Evolutionary conservation across 495 filamentous ascomycete species (phyloP).

Genomic region (Penicillium macrosclerotiorum): DNA sequence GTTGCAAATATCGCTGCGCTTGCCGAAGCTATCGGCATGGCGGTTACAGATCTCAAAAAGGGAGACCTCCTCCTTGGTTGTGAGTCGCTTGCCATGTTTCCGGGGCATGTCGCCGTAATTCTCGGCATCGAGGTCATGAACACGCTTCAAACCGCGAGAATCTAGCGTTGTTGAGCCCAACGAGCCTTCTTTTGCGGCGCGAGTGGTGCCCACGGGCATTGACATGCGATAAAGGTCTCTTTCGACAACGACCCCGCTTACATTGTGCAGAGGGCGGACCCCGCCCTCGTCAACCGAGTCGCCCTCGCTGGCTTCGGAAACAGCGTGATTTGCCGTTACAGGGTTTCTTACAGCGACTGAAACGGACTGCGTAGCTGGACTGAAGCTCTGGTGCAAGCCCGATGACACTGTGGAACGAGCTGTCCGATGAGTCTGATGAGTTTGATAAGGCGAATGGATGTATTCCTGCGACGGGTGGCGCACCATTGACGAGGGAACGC

Average conservation of each 20-base stretch:
- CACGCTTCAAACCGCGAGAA: slow-evolving; percentile 16
- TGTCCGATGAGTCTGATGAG: not conserved
- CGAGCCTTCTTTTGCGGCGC: not conserved
- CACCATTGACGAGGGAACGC: not conserved
- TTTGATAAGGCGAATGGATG: slow-evolving; percentile 3
- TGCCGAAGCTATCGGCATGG: slow-evolving; percentile 38
- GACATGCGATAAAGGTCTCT: slow-evolving; percentile 7
- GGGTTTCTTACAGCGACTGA: slow-evolving; percentile 3
- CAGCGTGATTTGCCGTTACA: not conserved
- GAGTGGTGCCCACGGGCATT: slow-evolving; percentile 4
- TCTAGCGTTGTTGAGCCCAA: not conserved
- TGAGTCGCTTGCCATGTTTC: slow-evolving; percentile 43
- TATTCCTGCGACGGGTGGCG: slow-evolving; percentile 1
- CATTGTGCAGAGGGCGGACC: not conserved
- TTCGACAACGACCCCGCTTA: not conserved
- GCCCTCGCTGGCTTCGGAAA: slow-evolving; percentile 7
- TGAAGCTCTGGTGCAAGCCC: no score
- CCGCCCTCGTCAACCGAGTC: not conserved
- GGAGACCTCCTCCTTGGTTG: slow-evolving; percentile 43
- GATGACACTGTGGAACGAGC: not conserved
- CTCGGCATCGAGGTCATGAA: slow-evolving; percentile 10
- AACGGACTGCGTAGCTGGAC: slow-evolving; percentile 2
- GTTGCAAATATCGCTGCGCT: slow-evolving; percentile 46
- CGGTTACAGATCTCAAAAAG: slow-evolving; percentile 46
- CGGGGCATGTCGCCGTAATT: slow-evolving; percentile 21